These are phyloP conservation scores for Puccinia polysora DNA, from an alignment of 1,284 basidiomycete genomes.

Conservation along the genomic window DNA sequence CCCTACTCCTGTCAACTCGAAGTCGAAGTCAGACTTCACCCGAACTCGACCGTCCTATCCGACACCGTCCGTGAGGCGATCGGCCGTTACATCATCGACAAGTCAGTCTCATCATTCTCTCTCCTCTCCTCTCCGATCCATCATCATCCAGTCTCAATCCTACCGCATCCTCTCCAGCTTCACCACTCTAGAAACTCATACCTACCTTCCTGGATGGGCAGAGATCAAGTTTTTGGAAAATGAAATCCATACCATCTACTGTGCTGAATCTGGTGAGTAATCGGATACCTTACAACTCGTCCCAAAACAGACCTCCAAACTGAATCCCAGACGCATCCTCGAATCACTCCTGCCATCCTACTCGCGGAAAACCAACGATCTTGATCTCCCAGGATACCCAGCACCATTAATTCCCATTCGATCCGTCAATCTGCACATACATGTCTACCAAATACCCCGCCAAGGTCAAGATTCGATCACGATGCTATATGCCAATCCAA, in stretches of 20 bases:
- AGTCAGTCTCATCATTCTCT: slow-evolving; percentile 11
- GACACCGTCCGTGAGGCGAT: slow-evolving; percentile 67
- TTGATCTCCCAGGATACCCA: neutral
- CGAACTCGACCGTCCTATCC: slow-evolving; percentile 64
- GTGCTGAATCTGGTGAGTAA: slow-evolving; percentile 34
- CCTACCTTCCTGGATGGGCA: slow-evolving; percentile 31
- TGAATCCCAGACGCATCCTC: neutral
- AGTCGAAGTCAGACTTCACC: slow-evolving; percentile 78
- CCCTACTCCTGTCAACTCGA: slow-evolving; percentile 10
- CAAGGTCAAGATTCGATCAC: slow-evolving; percentile 54
- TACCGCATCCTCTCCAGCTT: slow-evolving; percentile 55
- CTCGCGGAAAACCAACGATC: neutral
- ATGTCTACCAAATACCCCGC: slow-evolving; percentile 77
- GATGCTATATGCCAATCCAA: slow-evolving; percentile 71
- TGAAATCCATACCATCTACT: slow-evolving; percentile 34
- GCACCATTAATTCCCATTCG: slow-evolving; percentile 5
- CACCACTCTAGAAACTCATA: slow-evolving; percentile 53
- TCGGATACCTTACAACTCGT: neutral
- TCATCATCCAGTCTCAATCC: neutral
- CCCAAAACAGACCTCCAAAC: neutral
- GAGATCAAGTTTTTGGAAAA: slow-evolving; percentile 26
- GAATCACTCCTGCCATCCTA: neutral
- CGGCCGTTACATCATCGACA: slow-evolving; percentile 60
- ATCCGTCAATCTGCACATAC: slow-evolving; percentile 56
- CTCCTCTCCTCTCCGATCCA: neutral